A percentile compares a stretch with the other conserved stretches of the same genome.
These are phyloP conservation scores for Eucalyptus marginata DNA, from an alignment of 345 rosid species.

Conservation along the genomic window DNA sequence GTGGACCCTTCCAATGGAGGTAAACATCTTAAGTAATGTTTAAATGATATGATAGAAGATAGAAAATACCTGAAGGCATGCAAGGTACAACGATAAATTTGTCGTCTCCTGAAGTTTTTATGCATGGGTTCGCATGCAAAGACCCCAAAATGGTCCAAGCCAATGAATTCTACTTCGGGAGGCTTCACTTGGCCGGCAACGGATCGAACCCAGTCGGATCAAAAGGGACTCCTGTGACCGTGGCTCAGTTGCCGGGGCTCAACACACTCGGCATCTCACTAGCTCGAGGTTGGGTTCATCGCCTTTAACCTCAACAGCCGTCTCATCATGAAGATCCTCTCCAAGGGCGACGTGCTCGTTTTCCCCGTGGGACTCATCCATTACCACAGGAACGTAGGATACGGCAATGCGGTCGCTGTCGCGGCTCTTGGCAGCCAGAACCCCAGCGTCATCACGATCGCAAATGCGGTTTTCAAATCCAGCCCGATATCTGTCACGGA, in stretches of 20 bases:
- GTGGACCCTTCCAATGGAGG: neutral
- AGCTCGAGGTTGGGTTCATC: neutral
- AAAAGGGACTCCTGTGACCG: neutral
- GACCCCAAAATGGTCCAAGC: neutral
- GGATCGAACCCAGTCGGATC: neutral
- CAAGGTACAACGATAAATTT: rapidly evolving
- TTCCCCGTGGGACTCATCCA: constrained; percentile 1
- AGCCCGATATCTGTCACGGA: neutral
- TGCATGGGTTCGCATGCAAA: neutral
- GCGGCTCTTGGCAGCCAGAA: constrained; percentile 1
- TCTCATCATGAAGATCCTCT: neutral
- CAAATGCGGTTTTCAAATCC: neutral
- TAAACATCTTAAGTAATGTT: neutral
- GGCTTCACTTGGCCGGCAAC: neutral
- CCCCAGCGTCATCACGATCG: neutral
- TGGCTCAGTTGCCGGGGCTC: neutral
- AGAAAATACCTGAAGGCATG: neutral
- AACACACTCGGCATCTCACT: constrained; percentile 3
- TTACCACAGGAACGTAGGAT: neutral
- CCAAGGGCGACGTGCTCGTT: constrained; percentile 6
- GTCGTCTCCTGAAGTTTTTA: neutral
- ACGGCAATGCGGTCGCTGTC: neutral
- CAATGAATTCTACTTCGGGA: neutral
- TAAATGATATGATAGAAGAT: neutral
- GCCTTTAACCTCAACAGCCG: neutral